Percentiles rank a stretch among this genome's conserved stretches.
Evolutionary conservation across 176 grass and related monocot species (phyloP).

Genomic region (Zea luxurians): DNA sequence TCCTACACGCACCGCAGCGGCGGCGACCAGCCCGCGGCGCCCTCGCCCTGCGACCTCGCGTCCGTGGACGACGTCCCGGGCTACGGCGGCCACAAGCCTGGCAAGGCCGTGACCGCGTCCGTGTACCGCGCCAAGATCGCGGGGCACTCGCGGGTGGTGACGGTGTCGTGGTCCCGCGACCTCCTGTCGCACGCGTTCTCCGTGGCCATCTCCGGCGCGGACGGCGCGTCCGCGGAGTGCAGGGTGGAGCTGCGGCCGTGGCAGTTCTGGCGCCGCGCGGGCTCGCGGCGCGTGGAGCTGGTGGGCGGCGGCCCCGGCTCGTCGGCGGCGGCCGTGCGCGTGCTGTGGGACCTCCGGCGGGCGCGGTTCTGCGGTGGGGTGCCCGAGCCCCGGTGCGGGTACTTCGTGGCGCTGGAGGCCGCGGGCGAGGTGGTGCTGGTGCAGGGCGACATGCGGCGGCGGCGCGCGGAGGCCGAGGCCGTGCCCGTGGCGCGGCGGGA

Average conservation of each 20-base stretch:
- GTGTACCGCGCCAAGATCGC: slow-evolving; percentile 88
- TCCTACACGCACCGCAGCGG: slow-evolving; percentile 12
- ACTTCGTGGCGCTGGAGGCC: slow-evolving; percentile 61
- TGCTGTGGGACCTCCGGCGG: slow-evolving; percentile 74
- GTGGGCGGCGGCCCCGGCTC: slow-evolving; percentile 30
- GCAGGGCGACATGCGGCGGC: slow-evolving; percentile 64
- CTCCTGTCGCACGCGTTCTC: slow-evolving; percentile 63
- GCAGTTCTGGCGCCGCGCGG: slow-evolving; percentile 78
- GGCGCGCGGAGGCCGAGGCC: slow-evolving; percentile 38
- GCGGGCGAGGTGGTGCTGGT: slow-evolving; percentile 65
- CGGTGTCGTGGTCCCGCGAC: slow-evolving; percentile 72
- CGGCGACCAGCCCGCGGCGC: slow-evolving; percentile 13
- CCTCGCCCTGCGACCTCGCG: slow-evolving; percentile 24
- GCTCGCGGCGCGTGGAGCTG: slow-evolving; percentile 55
- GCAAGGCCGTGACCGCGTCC: slow-evolving; percentile 57
- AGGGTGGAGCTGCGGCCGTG: slow-evolving; percentile 71
- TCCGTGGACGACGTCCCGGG: slow-evolving; percentile 38
- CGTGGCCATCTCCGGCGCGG: slow-evolving; percentile 41
- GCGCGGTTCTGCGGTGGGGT: slow-evolving; percentile 47
- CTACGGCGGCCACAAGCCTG: slow-evolving; percentile 36
- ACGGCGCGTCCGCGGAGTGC: slow-evolving; percentile 40
- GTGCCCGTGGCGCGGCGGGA: slow-evolving; percentile 61
- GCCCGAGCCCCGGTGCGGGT: slow-evolving; percentile 59
- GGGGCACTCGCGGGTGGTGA: slow-evolving; percentile 68
- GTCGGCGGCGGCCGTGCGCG: slow-evolving; percentile 39